Evolutionary conservation across 495 filamentous ascomycete genomes (phyloP), one percentile per base, ranked within the genome.

Genomic region (Terfezia boudieri): DNA sequence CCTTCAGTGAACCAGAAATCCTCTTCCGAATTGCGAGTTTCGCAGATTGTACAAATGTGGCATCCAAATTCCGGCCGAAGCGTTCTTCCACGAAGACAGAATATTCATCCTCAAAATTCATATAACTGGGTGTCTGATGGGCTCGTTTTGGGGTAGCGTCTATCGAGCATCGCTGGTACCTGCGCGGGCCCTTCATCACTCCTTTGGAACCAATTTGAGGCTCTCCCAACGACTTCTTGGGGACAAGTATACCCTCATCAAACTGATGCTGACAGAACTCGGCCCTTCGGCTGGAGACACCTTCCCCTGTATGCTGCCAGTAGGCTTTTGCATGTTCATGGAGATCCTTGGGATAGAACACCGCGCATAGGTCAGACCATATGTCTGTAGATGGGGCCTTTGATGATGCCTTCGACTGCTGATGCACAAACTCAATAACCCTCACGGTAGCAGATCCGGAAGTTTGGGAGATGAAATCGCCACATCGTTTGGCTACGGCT

Each of bases 241-340:
- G 74, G 4, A 81, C 71, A 26, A 96, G 70, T 26, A 78, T 68
- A 0, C 81, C 80, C 55, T 88, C 80, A 20, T 77, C 73, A 60
- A 93, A 76, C 11, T 85, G 74, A 37, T 70, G 67, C 51, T 83
- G 77, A 65, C 85, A 94, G 65, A 88, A 93, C 63, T 94, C 90
- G 12, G 84, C 87, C 16, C 87, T 77, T 46, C 90, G 82, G 67
- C 86, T 93, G 2, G 87, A 94, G 23, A 96, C 73, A 7, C 90
- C 90, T 58, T 94, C 86, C n/a, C 90, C 90, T 8, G 85, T 79
- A 65, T 98, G 90, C 59, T 95, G 90, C 90, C 90, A 98, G 62
- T 88, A 94, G 58, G 81, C 74, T 63, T 95, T 98, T 8, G 88
- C 83, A 58, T 81, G 68, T 8, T 75, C 64, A 53, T 78, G 82